A percentile compares a stretch with the other conserved stretches of the same genome.
Evolutionary conservation across 2,329 filamentous ascomycete species (phyloP).

Genomic region (Paraphaeosphaeria minitans): DNA sequence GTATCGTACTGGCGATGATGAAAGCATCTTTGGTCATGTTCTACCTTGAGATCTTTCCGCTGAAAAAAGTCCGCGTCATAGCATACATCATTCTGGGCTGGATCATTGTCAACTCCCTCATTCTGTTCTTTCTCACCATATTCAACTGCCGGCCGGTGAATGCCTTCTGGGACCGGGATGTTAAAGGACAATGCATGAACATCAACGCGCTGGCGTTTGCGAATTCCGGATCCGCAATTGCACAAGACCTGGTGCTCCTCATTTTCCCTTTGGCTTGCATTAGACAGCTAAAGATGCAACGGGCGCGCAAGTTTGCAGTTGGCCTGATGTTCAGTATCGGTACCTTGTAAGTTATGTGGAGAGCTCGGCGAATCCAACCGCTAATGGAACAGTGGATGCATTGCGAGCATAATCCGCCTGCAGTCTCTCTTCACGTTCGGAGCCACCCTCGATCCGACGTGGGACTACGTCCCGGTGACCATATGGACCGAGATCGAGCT

Average conservation of each 20-base stretch:
- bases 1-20: constrained; percentile 28
- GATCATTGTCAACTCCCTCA: constrained; percentile 23
- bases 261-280: constrained; percentile 27
- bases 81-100: constrained; percentile 22
- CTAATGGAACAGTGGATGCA: constrained; percentile 14
- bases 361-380: neutral
- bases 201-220: constrained; percentile 27
- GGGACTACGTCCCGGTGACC: constrained; percentile 28
- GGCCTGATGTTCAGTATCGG: constrained; percentile 32
- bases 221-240: constrained; percentile 30
- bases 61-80: too few relatives aligned
- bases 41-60: neutral
- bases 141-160: constrained; percentile 31
- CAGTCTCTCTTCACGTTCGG: constrained; percentile 25
- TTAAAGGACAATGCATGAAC: constrained; percentile 29
- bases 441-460: constrained; percentile 28
- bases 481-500: constrained; percentile 32
- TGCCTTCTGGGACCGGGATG: constrained; percentile 35
- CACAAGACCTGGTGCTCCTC: constrained; percentile 31
- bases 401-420: constrained; percentile 28
- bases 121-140: constrained; percentile 26
- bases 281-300: constrained; percentile 23
- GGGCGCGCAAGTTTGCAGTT: constrained; percentile 24
- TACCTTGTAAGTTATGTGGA: constrained; percentile 11
- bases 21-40: constrained; percentile 28